phyloP scores from a whole-genome alignment of 441 rosid species.

The Isatis lusitanica region DNA sequence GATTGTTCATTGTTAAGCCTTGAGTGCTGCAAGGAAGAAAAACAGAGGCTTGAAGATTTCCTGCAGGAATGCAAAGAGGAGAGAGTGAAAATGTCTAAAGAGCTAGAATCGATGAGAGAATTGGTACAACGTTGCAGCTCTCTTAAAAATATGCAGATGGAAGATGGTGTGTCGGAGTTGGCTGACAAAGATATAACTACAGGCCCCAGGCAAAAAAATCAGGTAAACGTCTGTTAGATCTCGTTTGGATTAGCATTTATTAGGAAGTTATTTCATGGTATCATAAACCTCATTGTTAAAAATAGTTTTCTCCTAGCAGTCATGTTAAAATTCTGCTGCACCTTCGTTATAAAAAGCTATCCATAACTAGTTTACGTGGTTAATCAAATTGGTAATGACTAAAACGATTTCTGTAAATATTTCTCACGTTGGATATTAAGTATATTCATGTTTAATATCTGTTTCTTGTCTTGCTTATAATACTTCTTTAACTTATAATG shows the following conservation, averaged over 20 bases:
- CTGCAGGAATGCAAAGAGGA: constrained; percentile 66
- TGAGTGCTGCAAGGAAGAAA: constrained; percentile 98
- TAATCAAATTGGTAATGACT: not conserved
- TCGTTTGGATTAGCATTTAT: not conserved
- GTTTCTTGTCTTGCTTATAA: not conserved
- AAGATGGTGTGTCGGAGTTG: constrained; percentile 36
- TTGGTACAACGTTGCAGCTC: constrained; percentile 44
- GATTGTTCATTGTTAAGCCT: constrained; percentile 95
- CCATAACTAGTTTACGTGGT: not conserved
- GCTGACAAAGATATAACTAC: constrained; percentile 29
- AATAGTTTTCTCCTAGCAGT: not conserved
- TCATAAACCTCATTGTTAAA: not conserved
- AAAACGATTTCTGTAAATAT: not conserved
- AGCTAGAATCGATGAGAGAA: constrained; percentile 56
- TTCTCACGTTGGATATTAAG: not conserved
- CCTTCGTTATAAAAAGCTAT: not conserved
- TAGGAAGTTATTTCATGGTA: constrained; percentile 4
- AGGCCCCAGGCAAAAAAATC: constrained; percentile 23
- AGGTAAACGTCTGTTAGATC: constrained; percentile 20
- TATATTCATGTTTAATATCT: not conserved
- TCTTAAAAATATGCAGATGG: constrained; percentile 33
- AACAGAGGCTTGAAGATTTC: constrained; percentile 71
- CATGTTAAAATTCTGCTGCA: not conserved
- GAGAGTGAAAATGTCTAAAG: constrained; percentile 55
- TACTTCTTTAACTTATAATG: constrained; percentile 24